Base-by-base conservation (phyloP, 148 eudicot species). In the Cornus kousa region DNA sequence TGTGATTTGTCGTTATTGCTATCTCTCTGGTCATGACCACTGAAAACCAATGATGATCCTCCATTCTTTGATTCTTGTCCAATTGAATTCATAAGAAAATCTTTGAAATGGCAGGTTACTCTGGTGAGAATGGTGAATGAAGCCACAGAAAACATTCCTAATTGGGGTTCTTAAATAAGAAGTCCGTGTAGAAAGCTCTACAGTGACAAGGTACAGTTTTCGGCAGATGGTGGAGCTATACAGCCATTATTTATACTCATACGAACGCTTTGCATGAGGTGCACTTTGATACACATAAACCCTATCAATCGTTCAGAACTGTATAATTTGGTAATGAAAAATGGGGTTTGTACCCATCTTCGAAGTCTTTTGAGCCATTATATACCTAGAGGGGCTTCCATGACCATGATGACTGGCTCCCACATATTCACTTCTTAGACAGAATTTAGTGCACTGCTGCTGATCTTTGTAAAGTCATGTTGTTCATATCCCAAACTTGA, bases 91-190 rank as follows among this genome's bases (percentile, higher is more conserved):
- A 5, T 53, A 10, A 16, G 14, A 11, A 32, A 62, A 53, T 31
- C 19, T 66, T 19, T 55, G 23, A 28, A 20, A 9, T 85, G 76
- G 69, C 95, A 94, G 98, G 97, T 91, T 73, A 94, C 95, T 13
- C 89, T 94, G 31, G 98, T 94, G 77, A 92, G 85, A 75, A 94
- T 94, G 98, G 97, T 94, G 86, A 94, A 94, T 83, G 97, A 94
- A 86, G 98, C 98, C 79, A 90, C 97, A 0, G 84, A 86, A 43
- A 94, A 94, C 83, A 87, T 92, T 85, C 97, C 98, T 2, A 86
- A 94, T 82, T 94, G 98, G 98, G 95, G 90, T 48, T 82, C 89
- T 39, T 87, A 68, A 84, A 35, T 43, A 13, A 33, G 40, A 55
- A 53, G 7, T 28, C 6, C 9, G 20, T 5, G 39, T 68, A 32